These are phyloP conservation scores for Beta vulgaris DNA, from an alignment of 148 eudicot species.

Conservation along the genomic window DNA sequence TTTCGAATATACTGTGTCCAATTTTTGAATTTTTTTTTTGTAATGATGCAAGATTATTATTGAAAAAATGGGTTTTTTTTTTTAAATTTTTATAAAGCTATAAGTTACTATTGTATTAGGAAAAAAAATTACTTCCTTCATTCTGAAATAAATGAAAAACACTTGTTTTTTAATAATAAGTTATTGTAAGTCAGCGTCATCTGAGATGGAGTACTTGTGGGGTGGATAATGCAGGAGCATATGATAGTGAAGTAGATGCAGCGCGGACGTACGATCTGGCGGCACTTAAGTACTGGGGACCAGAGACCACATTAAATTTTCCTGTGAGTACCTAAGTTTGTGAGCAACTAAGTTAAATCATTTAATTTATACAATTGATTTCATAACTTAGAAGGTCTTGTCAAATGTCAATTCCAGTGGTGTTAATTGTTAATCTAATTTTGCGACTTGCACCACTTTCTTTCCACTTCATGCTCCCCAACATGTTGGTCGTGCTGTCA, in stretches of 20 bases:
- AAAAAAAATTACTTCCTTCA: too few relatives aligned
- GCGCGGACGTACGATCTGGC: slow-evolving; percentile 93
- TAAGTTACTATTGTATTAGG: too few relatives aligned
- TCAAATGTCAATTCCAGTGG: background rate
- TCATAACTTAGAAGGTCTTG: slow-evolving; percentile 9
- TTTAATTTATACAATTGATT: background rate
- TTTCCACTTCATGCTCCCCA: too few relatives aligned
- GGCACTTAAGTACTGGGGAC: slow-evolving; percentile 96
- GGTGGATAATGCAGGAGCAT: slow-evolving; percentile 62
- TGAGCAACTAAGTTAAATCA: slow-evolving; percentile 3
- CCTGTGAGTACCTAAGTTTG: slow-evolving; percentile 45
- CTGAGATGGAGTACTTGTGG: too few relatives aligned
- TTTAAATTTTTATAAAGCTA: too few relatives aligned
- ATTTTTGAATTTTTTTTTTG: background rate
- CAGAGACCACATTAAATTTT: slow-evolving; percentile 67
- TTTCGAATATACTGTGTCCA: too few relatives aligned
- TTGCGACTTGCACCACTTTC: slow-evolving; percentile 18
- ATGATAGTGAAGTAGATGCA: slow-evolving; percentile 85
- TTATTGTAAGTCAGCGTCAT: too few relatives aligned
- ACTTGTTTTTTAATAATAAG: too few relatives aligned
- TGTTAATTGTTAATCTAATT: slow-evolving; percentile 19
- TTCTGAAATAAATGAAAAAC: too few relatives aligned
- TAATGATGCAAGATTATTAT: too few relatives aligned
- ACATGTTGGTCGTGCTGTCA: background rate
- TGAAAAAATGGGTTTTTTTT: too few relatives aligned